A percentile compares a stretch with the other conserved stretches of the same genome.
These are phyloP conservation scores for Ceriops decandra DNA, from an alignment of 345 rosid genomes.

Conservation along the genomic window DNA sequence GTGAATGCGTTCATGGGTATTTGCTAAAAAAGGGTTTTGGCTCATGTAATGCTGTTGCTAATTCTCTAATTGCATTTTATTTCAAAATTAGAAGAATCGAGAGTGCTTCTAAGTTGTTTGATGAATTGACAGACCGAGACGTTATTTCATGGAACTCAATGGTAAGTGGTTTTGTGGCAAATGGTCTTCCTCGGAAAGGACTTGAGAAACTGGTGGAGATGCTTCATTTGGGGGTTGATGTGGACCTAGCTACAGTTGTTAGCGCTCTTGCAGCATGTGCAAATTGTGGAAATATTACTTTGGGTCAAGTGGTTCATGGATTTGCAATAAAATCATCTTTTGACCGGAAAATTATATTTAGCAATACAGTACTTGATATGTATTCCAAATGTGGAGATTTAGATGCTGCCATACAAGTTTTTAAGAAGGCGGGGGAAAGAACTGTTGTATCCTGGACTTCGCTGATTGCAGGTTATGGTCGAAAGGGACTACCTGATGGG, in stretches of 20 bases:
- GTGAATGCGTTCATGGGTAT: conserved; percentile 56
- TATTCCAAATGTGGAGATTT: conserved; percentile 58
- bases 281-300: conserved; percentile 23
- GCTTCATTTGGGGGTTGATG: conserved; percentile 32
- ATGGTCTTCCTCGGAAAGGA: conserved; percentile 39
- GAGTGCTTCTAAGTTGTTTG: conserved; percentile 48
- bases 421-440: conserved; percentile 43
- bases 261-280: conserved; percentile 57
- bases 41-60: conserved; percentile 36
- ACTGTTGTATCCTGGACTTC: conserved; percentile 72
- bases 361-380: conserved; percentile 61
- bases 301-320: conserved; percentile 51
- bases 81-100: conserved; percentile 37
- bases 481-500: conserved; percentile 45
- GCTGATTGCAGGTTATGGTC: conserved; percentile 67
- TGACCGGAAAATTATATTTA: conserved; percentile 29
- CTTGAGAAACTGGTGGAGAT: conserved; percentile 39
- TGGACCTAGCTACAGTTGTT: conserved; percentile 51
- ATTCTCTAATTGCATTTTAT: conserved; percentile 49
- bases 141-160: conserved; percentile 67
- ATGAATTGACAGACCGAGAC: conserved; percentile 57
- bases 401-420: conserved; percentile 44
- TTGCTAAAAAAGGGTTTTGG: conserved; percentile 50
- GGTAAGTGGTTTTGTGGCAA: conserved; percentile 48
- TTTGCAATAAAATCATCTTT: conserved; percentile 44